Percentiles rank a stretch among this genome's conserved stretches.
These are phyloP conservation scores for Craterostigma plantagineum DNA, from an alignment of 257 asterid species.

Conservation along the genomic window DNA sequence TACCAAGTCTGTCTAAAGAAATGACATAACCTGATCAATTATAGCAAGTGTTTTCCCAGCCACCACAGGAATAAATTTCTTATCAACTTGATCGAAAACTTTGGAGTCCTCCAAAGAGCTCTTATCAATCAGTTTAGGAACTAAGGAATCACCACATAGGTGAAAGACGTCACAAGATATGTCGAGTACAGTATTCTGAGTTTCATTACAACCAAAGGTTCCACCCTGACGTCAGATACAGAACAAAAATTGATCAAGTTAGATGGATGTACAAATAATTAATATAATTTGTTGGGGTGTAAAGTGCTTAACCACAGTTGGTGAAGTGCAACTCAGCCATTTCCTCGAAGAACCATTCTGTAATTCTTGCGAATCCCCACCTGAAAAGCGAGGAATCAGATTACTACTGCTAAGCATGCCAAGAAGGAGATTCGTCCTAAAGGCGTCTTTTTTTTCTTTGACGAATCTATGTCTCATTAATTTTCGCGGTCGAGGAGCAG, in stretches of 20 bases:
- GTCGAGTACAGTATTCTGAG: slow-evolving; percentile 47
- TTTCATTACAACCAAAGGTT: slow-evolving; percentile 11
- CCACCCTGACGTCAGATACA: slow-evolving; percentile 23
- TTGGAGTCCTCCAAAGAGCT: slow-evolving; percentile 51
- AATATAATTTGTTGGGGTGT: slow-evolving; percentile 8
- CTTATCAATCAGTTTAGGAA: slow-evolving; percentile 66
- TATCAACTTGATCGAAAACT: slow-evolving; percentile 86
- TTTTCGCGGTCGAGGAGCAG: too few relatives aligned
- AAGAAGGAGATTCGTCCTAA: too few relatives aligned
- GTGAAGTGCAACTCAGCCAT: slow-evolving; percentile 28
- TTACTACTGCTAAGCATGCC: too few relatives aligned
- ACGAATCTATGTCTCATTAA: too few relatives aligned
- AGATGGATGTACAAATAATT: slow-evolving; percentile 8
- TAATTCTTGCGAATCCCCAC: slow-evolving; percentile 16
- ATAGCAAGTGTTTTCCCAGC: slow-evolving; percentile 62
- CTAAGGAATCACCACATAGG: slow-evolving; percentile 40
- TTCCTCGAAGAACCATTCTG: slow-evolving; percentile 27
- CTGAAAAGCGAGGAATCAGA: slow-evolving; percentile 27
- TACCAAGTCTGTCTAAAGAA: too few relatives aligned
- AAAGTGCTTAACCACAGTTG: slow-evolving; percentile 29
- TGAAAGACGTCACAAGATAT: slow-evolving; percentile 49
- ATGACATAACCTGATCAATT: slow-evolving; percentile 80
- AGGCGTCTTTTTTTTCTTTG: too few relatives aligned
- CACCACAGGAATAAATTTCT: slow-evolving; percentile 83
- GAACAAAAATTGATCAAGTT: slow-evolving; percentile 9